Base-by-base conservation (phyloP, 2,329 filamentous ascomycete genomes). In the Fusarium bulbicola region DNA sequence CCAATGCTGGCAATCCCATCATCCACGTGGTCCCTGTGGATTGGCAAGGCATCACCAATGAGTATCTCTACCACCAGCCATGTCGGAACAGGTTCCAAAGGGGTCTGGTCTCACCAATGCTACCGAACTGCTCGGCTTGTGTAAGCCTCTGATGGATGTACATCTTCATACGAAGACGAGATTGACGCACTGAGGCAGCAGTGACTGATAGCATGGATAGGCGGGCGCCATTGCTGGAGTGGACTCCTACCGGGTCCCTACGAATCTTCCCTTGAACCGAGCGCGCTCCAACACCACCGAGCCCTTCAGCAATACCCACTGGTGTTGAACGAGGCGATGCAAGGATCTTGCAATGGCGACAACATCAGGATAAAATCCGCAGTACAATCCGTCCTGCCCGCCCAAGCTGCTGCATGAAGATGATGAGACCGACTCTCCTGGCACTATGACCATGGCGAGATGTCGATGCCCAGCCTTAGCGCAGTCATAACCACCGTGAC, bases 11-110 rank as follows among this genome's bases (percentile, higher is more conserved):
- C 24, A 26, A n/a, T n/a, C n/a, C n/a, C n/a, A n/a, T n/a, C n/a
- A n/a, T n/a, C n/a, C n/a, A n/a, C n/a, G n/a, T 14, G 1, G 12
- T 4, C 24, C 16, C 3, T 26, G 0, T 20, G 3, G 7, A 45
- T 26, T 20, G 18, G 5, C 4, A 26, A 45, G 0, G 12, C 12
- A 20, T 26, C 12, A 7, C 43, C 0, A 14, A 0, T 0, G 0
- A 21, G 7, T 0, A 21, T 40, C 8, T 14, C 20, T 16, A 26
- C 12, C 9, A 14, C 11, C 16, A 7, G 24, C 24, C 18, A 45
- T 4, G 2, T 20, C 18, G 18, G 4, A 0, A 18, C 18, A 20
- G 5, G 16, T 26, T 26, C 1, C 24, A 5, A 0, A 9, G 12
- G 7, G 1, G 4, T 14, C 43, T 45, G 43, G 12, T 26, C 24